phyloP scores from a whole-genome alignment of 495 filamentous ascomycete genomes.

The Aspergillus baeticus region DNA sequence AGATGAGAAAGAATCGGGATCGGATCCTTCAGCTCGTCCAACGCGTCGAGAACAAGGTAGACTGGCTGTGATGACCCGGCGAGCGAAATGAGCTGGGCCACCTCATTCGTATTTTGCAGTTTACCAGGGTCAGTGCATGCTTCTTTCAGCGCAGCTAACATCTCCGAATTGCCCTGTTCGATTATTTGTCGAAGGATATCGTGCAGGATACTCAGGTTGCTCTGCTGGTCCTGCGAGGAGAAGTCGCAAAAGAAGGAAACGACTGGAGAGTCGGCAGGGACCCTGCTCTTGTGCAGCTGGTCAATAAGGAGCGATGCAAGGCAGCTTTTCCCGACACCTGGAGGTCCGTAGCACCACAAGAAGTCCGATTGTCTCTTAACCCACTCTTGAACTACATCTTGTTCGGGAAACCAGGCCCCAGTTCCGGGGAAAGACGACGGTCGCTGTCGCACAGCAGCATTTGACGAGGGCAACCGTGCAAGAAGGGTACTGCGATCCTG shows the following conservation, averaged over 20 bases:
- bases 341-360: neutral
- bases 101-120: neutral
- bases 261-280: neutral
- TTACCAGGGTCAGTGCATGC: neutral
- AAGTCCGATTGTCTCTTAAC: neutral
- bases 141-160: neutral
- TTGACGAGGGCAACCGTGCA: neutral
- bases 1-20: neutral
- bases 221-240: constrained; percentile 13
- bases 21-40: constrained; percentile 7
- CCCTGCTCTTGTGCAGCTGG: neutral
- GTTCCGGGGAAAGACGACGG: neutral
- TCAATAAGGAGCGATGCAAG: constrained; percentile 3
- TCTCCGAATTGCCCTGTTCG: neutral
- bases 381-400: neutral
- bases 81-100: neutral
- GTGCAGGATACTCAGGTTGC: constrained; percentile 8
- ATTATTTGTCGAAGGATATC: constrained; percentile 8
- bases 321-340: constrained; percentile 7
- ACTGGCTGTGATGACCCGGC: neutral
- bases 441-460: neutral
- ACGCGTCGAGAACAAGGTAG: constrained; percentile 10
- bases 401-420: neutral
- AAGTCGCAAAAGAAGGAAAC: constrained; percentile 20
- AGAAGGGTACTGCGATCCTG: neutral